phyloP scores from a whole-genome alignment of 495 filamentous ascomycete species.

The Neurospora sp. region DNA sequence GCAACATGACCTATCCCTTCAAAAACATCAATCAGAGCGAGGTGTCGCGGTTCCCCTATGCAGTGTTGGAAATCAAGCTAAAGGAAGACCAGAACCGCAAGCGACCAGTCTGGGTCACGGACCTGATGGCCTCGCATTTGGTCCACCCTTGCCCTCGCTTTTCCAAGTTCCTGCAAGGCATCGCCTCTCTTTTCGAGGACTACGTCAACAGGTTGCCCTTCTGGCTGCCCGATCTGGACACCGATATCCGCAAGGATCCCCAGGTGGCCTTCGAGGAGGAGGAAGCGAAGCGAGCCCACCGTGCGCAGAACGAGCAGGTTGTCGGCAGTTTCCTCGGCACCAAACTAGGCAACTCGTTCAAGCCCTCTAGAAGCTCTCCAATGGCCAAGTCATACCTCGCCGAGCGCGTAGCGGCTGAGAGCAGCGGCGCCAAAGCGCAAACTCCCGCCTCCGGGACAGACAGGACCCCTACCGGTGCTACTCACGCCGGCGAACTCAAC shows the following conservation, averaged over 20 bases:
- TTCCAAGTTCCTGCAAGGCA: constrained; percentile 93
- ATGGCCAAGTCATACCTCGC: constrained; percentile 43
- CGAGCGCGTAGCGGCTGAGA: constrained; percentile 34
- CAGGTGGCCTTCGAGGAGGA: constrained; percentile 85
- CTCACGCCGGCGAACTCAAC: constrained; percentile 13
- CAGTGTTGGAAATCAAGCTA: constrained; percentile 86
- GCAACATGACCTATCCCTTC: constrained; percentile 79
- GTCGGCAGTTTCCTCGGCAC: constrained; percentile 70
- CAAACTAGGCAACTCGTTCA: constrained; percentile 36
- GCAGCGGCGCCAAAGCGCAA: constrained; percentile 9
- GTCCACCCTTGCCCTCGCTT: constrained; percentile 83
- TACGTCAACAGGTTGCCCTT: constrained; percentile 93
- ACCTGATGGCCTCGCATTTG: constrained; percentile 84
- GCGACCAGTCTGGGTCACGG: constrained; percentile 75
- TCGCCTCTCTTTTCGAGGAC: constrained; percentile 86
- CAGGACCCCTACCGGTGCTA: constrained; percentile 16
- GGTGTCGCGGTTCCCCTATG: constrained; percentile 83
- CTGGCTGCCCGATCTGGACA: constrained; percentile 85
- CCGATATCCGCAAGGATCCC: constrained; percentile 86
- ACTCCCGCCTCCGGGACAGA: constrained; percentile 7
- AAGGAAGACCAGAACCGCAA: constrained; percentile 54
- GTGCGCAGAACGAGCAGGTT: constrained; percentile 75
- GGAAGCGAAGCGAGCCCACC: constrained; percentile 67
- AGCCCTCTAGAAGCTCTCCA: constrained; percentile 51
- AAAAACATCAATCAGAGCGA: constrained; percentile 76